Evolutionary conservation across 176 grass and related monocot species (phyloP), one percentile per base, ranked within the genome.

Genomic region (Pontederia paniculata): DNA sequence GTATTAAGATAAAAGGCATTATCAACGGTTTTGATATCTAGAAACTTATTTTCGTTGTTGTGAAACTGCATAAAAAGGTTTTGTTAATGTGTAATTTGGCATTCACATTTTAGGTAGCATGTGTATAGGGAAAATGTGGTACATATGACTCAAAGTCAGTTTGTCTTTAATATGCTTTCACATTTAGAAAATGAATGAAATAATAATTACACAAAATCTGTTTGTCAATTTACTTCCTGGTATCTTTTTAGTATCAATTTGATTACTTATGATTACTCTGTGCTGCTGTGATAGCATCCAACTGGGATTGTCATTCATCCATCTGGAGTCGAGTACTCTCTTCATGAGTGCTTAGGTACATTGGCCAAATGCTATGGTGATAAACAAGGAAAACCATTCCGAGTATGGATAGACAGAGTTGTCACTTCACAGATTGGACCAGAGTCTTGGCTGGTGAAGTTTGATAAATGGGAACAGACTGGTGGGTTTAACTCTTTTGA

Each of bases 381-480:
- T 75, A 87, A 84, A 76, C 62, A 83, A 79, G 74, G 72, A 5
- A 81, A 68, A 43, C 52, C 22, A 57, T 94, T 84, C 71, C 74
- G 74, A 57, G 54, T 73, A 45, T 97, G 91, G 91, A 62, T 97
- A 60, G 91, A 97, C 57, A 89, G 80, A 70, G 48, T 90, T 74
- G 53, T 79, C 62, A 60, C 81, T 72, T 84, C 74, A 51, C 59
- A 72, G 7, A 79, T 84, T 54, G 71, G 77, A 44, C 68, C 74
- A 64, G 74, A 55, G 74, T 72, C 58, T 37, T 97, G 86, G 91
- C 45, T 84, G 72, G 83, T 88, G 43, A 97, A 81, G 60, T 88
- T 97, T 71, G 78, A 97, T 44, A 90, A 70, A 42, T 97, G 91
- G 83, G 91, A 84, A 56, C 62, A 81, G 45, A 67, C 89, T 77